Evolutionary conservation across 2,329 filamentous ascomycete genomes (phyloP).

Genomic region (Epichloe glyceriae): DNA sequence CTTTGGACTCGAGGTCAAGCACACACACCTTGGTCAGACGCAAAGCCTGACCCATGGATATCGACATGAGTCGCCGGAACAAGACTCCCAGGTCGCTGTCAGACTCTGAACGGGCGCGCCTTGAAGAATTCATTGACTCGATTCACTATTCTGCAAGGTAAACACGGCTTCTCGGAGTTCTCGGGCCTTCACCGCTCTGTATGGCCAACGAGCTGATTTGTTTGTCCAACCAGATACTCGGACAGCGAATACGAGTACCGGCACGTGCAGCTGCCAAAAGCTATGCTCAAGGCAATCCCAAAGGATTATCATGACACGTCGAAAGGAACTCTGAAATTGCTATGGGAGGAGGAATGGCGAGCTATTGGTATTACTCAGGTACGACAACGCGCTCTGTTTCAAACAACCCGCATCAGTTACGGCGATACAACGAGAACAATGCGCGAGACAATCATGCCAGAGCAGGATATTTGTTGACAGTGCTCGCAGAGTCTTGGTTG

Average conservation of each 20-base stretch:
- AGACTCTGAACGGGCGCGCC: conserved; percentile 65
- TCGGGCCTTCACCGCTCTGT: background rate
- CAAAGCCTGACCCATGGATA: conserved; percentile 27
- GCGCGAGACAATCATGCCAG: background rate
- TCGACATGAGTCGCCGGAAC: conserved; percentile 79
- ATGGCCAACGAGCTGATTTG: conserved; percentile 3
- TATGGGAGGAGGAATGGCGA: conserved; percentile 99
- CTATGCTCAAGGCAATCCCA: conserved; percentile 95
- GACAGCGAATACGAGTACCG: conserved; percentile 92
- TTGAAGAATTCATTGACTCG: conserved; percentile 83
- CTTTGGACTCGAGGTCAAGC: background rate
- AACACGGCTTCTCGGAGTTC: background rate
- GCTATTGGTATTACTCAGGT: conserved; percentile 95
- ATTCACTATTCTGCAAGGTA: conserved; percentile 95
- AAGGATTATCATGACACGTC: conserved; percentile 83
- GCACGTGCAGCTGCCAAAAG: conserved; percentile 93
- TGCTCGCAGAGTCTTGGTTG: conserved; percentile 73
- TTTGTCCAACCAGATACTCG: conserved; percentile 53
- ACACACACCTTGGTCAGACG: conserved; percentile 5
- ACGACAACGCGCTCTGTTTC: conserved; percentile 14
- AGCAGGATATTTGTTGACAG: background rate
- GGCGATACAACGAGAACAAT: background rate
- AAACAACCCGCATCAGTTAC: background rate
- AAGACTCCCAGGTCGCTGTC: conserved; percentile 68
- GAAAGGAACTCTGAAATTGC: conserved; percentile 84